Conservation (phyloP, 768 basidiomycete genomes). For the Vishniacozyma victoriae region DNA sequence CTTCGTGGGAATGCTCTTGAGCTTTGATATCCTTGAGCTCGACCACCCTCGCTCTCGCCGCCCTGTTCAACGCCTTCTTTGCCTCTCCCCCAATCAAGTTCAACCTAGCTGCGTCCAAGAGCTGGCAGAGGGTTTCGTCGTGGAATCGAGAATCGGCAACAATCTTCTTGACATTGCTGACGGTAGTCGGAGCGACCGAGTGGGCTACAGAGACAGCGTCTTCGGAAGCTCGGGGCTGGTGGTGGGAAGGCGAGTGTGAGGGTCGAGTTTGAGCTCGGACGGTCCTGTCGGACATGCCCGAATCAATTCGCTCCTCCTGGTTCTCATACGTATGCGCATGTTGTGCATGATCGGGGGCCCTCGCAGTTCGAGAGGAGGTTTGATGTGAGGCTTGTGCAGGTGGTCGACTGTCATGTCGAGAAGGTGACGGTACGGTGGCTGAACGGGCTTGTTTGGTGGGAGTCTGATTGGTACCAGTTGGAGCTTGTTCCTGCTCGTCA, state of each 20-base stretch:
- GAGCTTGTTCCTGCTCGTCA: constrained; percentile 10
- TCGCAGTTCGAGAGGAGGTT: too few relatives aligned
- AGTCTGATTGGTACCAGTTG: constrained; percentile 1
- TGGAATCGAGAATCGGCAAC: constrained; percentile 39
- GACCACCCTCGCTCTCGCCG: constrained; percentile 40
- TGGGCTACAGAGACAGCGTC: background rate
- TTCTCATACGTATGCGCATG: too few relatives aligned
- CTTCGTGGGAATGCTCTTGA: background rate
- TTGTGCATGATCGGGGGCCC: too few relatives aligned
- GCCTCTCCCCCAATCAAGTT: constrained; percentile 40
- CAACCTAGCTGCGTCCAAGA: constrained; percentile 37
- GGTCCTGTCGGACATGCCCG: too few relatives aligned
- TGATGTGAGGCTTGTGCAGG: too few relatives aligned
- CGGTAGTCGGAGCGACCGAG: constrained; percentile 34
- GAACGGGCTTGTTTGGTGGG: constrained; percentile 4
- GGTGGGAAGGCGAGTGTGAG: too few relatives aligned
- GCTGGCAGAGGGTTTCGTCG: constrained; percentile 44
- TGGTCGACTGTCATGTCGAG: background rate
- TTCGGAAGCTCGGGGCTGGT: background rate
- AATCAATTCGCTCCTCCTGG: too few relatives aligned
- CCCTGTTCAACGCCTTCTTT: constrained; percentile 40
- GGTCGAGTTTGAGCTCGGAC: too few relatives aligned
- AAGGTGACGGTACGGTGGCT: background rate
- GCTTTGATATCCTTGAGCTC: constrained; percentile 31
- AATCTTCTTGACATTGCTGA: constrained; percentile 36